A percentile compares a stretch with the other conserved stretches of the same genome.
phyloP scores from a whole-genome alignment of 768 basidiomycete genomes.

The Tricholoma sp. region DNA sequence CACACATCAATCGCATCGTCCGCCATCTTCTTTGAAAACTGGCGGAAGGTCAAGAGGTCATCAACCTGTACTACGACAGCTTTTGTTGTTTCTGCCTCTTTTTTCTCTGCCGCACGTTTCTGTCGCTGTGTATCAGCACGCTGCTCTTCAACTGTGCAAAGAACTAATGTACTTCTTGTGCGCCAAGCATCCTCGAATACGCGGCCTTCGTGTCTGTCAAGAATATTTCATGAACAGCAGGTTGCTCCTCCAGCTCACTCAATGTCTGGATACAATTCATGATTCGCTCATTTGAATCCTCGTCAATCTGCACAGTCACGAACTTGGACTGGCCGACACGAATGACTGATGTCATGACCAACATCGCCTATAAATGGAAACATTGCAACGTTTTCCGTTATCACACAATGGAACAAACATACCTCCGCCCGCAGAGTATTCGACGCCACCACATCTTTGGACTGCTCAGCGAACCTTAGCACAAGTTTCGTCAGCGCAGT shows the following conservation, averaged over 20 bases:
- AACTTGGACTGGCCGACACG: slow-evolving; percentile 98
- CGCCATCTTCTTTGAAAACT: slow-evolving; percentile 88
- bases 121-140: slow-evolving; percentile 20
- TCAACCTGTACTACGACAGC: slow-evolving; percentile 82
- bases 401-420: slow-evolving; percentile 8
- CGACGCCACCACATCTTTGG: slow-evolving; percentile 37
- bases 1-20: slow-evolving; percentile 74
- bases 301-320: slow-evolving; percentile 91
- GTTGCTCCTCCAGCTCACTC: slow-evolving; percentile 63
- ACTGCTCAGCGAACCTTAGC: slow-evolving; percentile 62
- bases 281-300: slow-evolving; percentile 95
- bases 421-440: slow-evolving; percentile 89
- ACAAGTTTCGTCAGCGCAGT: slow-evolving; percentile 88
- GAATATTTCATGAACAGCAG: slow-evolving; percentile 64
- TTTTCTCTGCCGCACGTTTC: slow-evolving; percentile 91
- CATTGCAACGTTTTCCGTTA: background rate
- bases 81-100: slow-evolving; percentile 69
- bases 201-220: slow-evolving; percentile 86
- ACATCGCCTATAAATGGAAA: slow-evolving; percentile 61
- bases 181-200: slow-evolving; percentile 91
- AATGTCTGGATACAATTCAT: slow-evolving; percentile 94
- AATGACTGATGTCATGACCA: slow-evolving; percentile 96
- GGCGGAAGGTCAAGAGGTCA: slow-evolving; percentile 86
- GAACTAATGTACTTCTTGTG: slow-evolving; percentile 68
- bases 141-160: background rate